Evolutionary conservation across 2,329 filamentous ascomycete species (phyloP).

Genomic region (Pleoardoris graminearum): DNA sequence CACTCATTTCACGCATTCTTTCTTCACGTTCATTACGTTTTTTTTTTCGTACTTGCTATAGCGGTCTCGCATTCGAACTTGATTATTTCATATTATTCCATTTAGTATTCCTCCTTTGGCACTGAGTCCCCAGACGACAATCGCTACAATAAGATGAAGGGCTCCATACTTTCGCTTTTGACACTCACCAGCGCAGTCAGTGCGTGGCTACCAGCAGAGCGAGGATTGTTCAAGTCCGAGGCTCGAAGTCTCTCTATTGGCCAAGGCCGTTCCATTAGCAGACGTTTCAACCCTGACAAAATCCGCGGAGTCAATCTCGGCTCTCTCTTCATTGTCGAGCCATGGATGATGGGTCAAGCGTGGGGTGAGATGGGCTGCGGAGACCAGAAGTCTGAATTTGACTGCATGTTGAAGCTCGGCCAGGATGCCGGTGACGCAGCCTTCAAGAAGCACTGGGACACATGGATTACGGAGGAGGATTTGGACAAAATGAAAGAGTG

Average conservation of each 20-base stretch:
- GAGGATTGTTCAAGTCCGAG: conserved; percentile 16
- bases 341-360: conserved; percentile 55
- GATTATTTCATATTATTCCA: neutral
- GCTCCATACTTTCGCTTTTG: conserved; percentile 15
- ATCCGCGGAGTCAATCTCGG: conserved; percentile 62
- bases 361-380: conserved; percentile 57
- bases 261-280: conserved; percentile 18
- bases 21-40: neutral
- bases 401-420: conserved; percentile 56
- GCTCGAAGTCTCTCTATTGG: conserved; percentile 13
- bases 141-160: conserved; percentile 9
- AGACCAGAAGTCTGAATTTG: conserved; percentile 55
- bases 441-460: conserved; percentile 57
- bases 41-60: neutral
- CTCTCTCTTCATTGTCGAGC: conserved; percentile 57
- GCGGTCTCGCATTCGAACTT: neutral
- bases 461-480: conserved; percentile 56
- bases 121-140: neutral
- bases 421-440: conserved; percentile 52
- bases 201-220: conserved; percentile 27
- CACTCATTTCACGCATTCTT: conserved; percentile 6
- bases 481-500: conserved; percentile 55
- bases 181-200: conserved; percentile 11
- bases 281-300: conserved; percentile 15
- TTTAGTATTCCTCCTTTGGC: neutral